Evolutionary conservation across 495 filamentous ascomycete species (phyloP).

Genomic region (Neurospora africana): DNA sequence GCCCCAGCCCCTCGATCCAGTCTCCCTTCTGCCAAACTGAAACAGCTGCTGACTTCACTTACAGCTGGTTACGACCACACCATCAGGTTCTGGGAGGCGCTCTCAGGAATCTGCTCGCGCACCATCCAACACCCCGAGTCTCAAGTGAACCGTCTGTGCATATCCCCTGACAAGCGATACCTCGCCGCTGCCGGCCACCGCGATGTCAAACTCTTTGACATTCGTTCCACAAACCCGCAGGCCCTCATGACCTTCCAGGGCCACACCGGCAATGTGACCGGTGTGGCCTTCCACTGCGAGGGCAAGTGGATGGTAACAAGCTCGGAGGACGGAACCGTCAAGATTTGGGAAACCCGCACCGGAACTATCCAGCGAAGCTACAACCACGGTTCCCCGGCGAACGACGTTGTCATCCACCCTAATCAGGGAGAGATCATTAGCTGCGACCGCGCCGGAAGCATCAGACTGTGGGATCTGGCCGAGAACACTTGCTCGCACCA

Average conservation of each 20-base stretch:
- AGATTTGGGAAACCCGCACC: constrained; percentile 94
- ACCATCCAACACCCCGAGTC: constrained; percentile 97
- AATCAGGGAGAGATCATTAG: constrained; percentile 97
- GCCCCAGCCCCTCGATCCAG: not conserved
- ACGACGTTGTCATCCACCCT: constrained; percentile 95
- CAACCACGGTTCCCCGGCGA: constrained; percentile 73
- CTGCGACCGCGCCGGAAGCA: constrained; percentile 86
- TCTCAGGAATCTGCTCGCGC: constrained; percentile 93
- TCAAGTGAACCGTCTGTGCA: constrained; percentile 95
- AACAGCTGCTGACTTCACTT: constrained; percentile 1
- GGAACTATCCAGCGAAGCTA: constrained; percentile 89
- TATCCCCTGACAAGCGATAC: constrained; percentile 93
- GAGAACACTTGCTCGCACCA: constrained; percentile 97
- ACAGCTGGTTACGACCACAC: constrained; percentile 97
- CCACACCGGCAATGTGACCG: constrained; percentile 90
- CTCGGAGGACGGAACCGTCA: constrained; percentile 93
- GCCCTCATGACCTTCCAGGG: constrained; percentile 89
- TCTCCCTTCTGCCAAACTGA: not conserved
- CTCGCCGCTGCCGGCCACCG: constrained; percentile 91
- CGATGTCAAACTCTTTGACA: constrained; percentile 93
- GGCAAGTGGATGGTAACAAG: constrained; percentile 99
- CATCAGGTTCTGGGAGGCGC: constrained; percentile 97
- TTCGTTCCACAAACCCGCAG: constrained; percentile 90
- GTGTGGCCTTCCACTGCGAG: constrained; percentile 94
- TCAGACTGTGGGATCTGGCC: constrained; percentile 90